A percentile compares a stretch with the other conserved stretches of the same genome.
These are phyloP conservation scores for Paecilomyces dactylethromorphus DNA, from an alignment of 2,329 filamentous ascomycete genomes.

Conservation along the genomic window DNA sequence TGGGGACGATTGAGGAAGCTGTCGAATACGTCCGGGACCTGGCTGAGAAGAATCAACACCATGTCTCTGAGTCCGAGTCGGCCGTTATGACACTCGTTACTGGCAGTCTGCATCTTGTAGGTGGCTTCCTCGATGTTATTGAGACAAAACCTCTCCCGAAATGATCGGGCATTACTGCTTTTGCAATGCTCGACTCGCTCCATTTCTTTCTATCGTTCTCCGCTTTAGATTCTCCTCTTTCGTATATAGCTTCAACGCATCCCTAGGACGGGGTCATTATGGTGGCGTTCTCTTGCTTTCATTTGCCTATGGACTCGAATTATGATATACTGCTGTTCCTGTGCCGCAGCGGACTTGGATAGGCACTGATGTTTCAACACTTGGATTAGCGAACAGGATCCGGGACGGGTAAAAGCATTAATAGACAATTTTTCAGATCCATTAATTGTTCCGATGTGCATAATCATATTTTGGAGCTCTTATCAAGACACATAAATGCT, in stretches of 20 bases:
- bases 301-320: not conserved
- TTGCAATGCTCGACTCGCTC: not conserved
- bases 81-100: constrained; percentile 65
- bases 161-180: constrained; percentile 7
- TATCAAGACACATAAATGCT: not conserved
- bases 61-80: constrained; percentile 23
- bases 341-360: not conserved
- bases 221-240: not conserved
- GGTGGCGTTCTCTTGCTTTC: not conserved
- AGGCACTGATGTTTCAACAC: not conserved
- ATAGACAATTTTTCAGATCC: not conserved
- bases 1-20: constrained; percentile 63
- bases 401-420: not conserved
- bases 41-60: constrained; percentile 25
- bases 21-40: constrained; percentile 51
- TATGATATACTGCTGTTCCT: not conserved
- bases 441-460: not conserved
- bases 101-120: constrained; percentile 78
- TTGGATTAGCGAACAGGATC: not conserved
- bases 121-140: constrained; percentile 67
- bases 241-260: not conserved
- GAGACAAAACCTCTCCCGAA: constrained; percentile 40
- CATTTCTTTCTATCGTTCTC: not conserved
- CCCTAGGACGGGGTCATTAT: not conserved
- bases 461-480: not conserved